Percentiles rank a stretch among this genome's conserved stretches.
phyloP scores from a whole-genome alignment of 2,329 filamentous ascomycete species.

The Sphaerulina vaccinii region DNA sequence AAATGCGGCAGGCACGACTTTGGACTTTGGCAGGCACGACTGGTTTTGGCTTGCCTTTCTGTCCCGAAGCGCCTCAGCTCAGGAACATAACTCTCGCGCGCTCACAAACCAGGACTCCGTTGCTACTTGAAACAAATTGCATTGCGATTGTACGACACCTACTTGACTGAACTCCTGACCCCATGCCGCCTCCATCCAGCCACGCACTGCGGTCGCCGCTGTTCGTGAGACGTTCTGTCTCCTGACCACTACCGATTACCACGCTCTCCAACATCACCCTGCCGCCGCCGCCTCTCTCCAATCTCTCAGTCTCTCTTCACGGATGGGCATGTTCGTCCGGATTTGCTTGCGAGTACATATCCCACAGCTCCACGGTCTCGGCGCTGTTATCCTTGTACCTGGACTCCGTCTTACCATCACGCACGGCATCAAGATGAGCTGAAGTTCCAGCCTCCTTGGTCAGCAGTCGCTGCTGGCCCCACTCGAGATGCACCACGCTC shows the following conservation, averaged over 20 bases:
- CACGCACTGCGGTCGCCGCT: neutral
- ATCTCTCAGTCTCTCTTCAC: no score
- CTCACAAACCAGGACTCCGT: neutral
- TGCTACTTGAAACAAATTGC: neutral
- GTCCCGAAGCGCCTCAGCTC: neutral
- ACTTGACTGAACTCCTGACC: neutral
- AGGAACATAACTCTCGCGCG: neutral
- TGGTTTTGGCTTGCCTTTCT: neutral
- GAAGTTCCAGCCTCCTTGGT: slow-evolving; percentile 35
- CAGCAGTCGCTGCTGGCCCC: slow-evolving; percentile 34
- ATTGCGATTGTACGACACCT: neutral
- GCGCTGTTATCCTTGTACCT: slow-evolving; percentile 40
- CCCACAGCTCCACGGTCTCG: slow-evolving; percentile 31
- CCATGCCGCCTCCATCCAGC: neutral
- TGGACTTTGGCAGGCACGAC: no score
- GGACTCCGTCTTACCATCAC: slow-evolving; percentile 19
- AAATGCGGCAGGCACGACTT: neutral
- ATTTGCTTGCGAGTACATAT: slow-evolving; percentile 10
- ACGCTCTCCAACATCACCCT: neutral
- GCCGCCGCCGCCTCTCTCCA: neutral
- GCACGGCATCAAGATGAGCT: slow-evolving; percentile 28
- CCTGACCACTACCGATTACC: neutral
- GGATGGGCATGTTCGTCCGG: neutral
- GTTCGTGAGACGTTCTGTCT: neutral
- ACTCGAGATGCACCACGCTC: slow-evolving; percentile 30